phyloP scores from a whole-genome alignment of 495 filamentous ascomycete species.

The Talaromyces ruber region DNA sequence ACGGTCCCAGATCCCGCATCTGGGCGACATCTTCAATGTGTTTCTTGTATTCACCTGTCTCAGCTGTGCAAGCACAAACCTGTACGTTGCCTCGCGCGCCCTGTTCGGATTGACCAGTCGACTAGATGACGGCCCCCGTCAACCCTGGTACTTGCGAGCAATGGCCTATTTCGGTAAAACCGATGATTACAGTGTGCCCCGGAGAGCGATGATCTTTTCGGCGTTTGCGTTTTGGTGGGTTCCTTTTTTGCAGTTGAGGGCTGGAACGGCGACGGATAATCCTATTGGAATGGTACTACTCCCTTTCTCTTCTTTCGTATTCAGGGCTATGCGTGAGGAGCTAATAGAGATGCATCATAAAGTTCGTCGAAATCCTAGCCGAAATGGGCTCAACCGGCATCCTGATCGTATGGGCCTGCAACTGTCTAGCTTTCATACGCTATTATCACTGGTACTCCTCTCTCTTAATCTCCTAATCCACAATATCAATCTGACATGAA shows the following conservation, averaged over 20 bases:
- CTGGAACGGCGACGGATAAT: constrained; percentile 1
- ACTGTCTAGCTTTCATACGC: constrained; percentile 36
- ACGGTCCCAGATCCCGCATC: constrained; percentile 14
- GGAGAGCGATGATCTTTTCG: constrained; percentile 29
- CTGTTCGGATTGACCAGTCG: constrained; percentile 34
- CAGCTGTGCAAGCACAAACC: constrained; percentile 30
- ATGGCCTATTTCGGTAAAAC: constrained; percentile 27
- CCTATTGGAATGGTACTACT: constrained; percentile 6
- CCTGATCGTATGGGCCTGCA: constrained; percentile 35
- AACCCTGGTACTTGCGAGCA: constrained; percentile 7
- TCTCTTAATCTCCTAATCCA: not conserved
- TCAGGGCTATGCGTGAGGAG: not conserved
- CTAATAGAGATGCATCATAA: constrained; percentile 1
- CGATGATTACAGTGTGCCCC: constrained; percentile 22
- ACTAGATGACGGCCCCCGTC: constrained; percentile 11
- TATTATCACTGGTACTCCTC: constrained; percentile 23
- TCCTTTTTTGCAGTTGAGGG: constrained; percentile 27
- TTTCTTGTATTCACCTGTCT: constrained; percentile 34
- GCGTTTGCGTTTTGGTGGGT: constrained; percentile 33
- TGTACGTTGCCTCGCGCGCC: constrained; percentile 39
- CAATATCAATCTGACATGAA: not conserved
- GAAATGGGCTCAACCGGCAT: constrained; percentile 28
- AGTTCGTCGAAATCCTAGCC: constrained; percentile 27
- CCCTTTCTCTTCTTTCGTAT: not conserved
- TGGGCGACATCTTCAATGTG: constrained; percentile 27